Percentiles rank a stretch among this genome's conserved stretches.
These are phyloP conservation scores for Gautieria morchelliformis DNA, from an alignment of 768 basidiomycete genomes.

Conservation along the genomic window DNA sequence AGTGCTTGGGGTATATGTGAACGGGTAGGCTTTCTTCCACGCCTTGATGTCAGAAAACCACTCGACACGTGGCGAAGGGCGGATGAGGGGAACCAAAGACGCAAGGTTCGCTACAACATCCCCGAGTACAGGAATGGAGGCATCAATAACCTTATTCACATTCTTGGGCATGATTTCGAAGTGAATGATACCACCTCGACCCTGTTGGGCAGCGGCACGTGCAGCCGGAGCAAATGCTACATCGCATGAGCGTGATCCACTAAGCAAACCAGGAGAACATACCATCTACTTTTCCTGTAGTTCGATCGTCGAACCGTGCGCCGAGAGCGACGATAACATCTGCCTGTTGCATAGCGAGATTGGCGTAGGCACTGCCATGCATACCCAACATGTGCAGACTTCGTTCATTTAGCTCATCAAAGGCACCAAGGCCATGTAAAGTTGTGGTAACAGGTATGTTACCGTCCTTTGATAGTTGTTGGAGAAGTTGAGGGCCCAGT, in stretches of 20 bases:
- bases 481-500: slow-evolving; percentile 73
- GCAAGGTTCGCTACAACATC: slow-evolving; percentile 83
- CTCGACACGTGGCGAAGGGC: slow-evolving; percentile 47
- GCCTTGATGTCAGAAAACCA: slow-evolving; percentile 79
- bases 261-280: neutral
- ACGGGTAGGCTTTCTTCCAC: slow-evolving; percentile 88
- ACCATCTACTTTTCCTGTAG: slow-evolving; percentile 79
- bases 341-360: slow-evolving; percentile 94
- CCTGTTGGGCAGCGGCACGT: slow-evolving; percentile 69
- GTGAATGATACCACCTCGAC: slow-evolving; percentile 95
- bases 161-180: slow-evolving; percentile 99
- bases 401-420: slow-evolving; percentile 75
- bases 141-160: slow-evolving; percentile 96
- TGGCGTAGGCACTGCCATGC: slow-evolving; percentile 97
- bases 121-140: slow-evolving; percentile 86
- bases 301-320: slow-evolving; percentile 94
- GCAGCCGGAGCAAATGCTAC: slow-evolving; percentile 83
- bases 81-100: slow-evolving; percentile 72
- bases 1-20: slow-evolving; percentile 65
- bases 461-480: slow-evolving; percentile 66
- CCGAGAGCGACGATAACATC: slow-evolving; percentile 98
- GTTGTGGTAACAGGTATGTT: slow-evolving; percentile 98
- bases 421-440: slow-evolving; percentile 90
- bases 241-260: neutral
- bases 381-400: slow-evolving; percentile 97